phyloP scores from a whole-genome alignment of 139 green algal species.

The Ettlia oleoabundans region DNA sequence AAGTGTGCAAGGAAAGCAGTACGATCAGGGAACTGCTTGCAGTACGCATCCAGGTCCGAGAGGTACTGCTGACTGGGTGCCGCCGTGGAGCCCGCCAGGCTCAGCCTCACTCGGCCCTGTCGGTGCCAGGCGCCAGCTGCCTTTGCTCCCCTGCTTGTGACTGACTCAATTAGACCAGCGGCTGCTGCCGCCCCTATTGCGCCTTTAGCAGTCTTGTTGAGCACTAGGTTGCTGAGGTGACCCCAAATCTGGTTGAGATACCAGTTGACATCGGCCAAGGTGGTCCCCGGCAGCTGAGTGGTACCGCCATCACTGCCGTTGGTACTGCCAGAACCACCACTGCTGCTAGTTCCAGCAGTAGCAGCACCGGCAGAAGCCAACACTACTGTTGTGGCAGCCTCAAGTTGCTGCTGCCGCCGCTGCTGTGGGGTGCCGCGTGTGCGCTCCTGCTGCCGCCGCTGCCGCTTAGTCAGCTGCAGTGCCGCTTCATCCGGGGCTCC shows the following conservation, averaged over 20 bases:
- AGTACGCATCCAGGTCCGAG: background rate
- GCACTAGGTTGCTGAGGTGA: background rate
- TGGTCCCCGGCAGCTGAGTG: background rate
- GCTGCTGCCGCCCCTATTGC: background rate
- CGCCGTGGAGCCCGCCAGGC: background rate
- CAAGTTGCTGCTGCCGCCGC: background rate
- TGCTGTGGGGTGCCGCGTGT: background rate
- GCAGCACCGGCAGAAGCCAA: too few relatives aligned
- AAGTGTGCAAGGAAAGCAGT: background rate
- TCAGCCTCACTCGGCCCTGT: too few relatives aligned
- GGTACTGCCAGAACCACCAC: too few relatives aligned
- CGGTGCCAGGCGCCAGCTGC: too few relatives aligned
- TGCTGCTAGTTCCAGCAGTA: too few relatives aligned
- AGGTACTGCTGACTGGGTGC: background rate
- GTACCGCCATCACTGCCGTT: too few relatives aligned
- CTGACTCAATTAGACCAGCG: too few relatives aligned
- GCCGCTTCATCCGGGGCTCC: too few relatives aligned
- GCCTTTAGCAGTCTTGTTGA: background rate
- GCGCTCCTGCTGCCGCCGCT: too few relatives aligned
- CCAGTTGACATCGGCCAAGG: background rate
- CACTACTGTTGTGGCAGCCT: too few relatives aligned
- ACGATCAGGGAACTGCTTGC: background rate
- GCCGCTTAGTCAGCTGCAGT: too few relatives aligned
- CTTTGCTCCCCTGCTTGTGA: too few relatives aligned
- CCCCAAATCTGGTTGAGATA: background rate